phyloP scores from a whole-genome alignment of 495 filamentous ascomycete species.

The Annulohypoxylon moriforme region DNA sequence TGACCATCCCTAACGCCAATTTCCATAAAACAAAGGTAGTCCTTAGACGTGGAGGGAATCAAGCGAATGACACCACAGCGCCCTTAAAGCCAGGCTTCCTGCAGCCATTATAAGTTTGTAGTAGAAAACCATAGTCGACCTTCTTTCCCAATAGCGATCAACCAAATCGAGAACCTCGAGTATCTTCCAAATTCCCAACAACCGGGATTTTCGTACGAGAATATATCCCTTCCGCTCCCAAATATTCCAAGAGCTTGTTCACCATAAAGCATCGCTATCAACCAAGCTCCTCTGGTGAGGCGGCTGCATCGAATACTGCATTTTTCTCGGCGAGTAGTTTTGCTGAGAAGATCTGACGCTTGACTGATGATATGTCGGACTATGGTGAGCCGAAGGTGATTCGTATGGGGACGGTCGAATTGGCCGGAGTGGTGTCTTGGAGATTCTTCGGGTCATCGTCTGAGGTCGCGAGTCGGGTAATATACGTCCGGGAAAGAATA shows the following conservation, averaged over 20 bases:
- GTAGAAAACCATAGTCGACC: background rate
- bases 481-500: conserved; percentile 40
- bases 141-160: background rate
- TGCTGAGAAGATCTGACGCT: conserved; percentile 12
- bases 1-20: conserved; percentile 7
- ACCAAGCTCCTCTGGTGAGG: conserved; percentile 36
- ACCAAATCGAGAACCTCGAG: background rate
- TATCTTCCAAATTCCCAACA: background rate
- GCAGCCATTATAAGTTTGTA: conserved; percentile 3
- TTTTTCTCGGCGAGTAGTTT: conserved; percentile 22
- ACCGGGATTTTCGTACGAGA: background rate
- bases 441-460: background rate
- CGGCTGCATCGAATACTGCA: conserved; percentile 2
- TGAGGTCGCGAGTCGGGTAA: conserved; percentile 21
- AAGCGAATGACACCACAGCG: conserved; percentile 13
- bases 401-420: conserved; percentile 28
- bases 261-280: conserved; percentile 45
- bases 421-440: conserved; percentile 25
- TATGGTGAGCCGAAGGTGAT: conserved; percentile 20
- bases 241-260: background rate
- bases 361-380: conserved; percentile 19
- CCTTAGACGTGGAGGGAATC: background rate
- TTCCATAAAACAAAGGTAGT: background rate
- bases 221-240: background rate
- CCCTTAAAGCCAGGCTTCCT: background rate